Evolutionary conservation across 73 alveolate genomes (phyloP).

Genomic region (Paramecium sonneborni): DNA sequence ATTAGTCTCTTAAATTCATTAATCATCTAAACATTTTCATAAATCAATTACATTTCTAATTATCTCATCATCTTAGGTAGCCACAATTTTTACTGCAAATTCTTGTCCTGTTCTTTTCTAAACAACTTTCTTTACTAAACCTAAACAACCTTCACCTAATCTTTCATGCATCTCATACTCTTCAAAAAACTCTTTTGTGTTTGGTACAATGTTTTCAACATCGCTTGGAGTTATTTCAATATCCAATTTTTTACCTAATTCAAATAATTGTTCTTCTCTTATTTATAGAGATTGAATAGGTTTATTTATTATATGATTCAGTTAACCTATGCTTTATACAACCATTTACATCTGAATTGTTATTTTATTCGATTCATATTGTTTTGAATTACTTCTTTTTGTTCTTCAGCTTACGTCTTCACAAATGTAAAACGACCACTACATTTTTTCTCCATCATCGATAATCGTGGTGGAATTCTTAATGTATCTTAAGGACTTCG

Average conservation of each 20-base stretch:
- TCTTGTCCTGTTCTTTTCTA: background rate
- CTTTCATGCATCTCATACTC: conserved; percentile 59
- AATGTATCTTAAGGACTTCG: background rate
- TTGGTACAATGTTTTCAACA: background rate
- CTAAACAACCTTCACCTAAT: conserved; percentile 70
- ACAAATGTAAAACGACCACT: conserved; percentile 48
- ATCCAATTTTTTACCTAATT: conserved; percentile 13
- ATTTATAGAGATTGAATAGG: background rate
- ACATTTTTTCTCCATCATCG: background rate
- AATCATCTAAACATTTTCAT: background rate
- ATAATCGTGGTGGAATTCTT: background rate
- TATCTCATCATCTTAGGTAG: conserved; percentile 65
- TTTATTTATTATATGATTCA: background rate
- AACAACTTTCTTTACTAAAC: conserved; percentile 58
- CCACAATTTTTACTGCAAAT: conserved; percentile 63
- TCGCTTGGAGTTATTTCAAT: conserved; percentile 1
- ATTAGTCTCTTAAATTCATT: conserved; percentile 57
- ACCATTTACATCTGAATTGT: background rate
- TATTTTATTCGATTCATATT: conserved; percentile 40
- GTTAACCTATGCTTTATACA: background rate
- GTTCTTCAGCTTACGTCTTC: conserved; percentile 1
- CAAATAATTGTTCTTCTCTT: background rate
- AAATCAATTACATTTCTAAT: conserved; percentile 6
- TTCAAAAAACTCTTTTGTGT: background rate
- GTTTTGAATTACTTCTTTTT: background rate